These are phyloP conservation scores for Yarrowia sp. DNA, from an alignment of 805 yeast genomes.

Conservation along the genomic window DNA sequence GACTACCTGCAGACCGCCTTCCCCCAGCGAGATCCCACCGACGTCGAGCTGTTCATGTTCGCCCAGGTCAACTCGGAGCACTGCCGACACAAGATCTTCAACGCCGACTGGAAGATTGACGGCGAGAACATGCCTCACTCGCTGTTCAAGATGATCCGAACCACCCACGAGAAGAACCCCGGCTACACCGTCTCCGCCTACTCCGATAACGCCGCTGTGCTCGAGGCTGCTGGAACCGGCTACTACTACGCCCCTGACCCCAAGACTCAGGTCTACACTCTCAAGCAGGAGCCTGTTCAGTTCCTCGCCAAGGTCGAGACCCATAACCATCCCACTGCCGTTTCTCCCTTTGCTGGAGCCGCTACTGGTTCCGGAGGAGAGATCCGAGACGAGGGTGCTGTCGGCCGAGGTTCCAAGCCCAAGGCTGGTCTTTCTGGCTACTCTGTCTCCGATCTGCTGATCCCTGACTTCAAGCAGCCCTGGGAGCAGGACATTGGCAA, in stretches of 20 bases:
- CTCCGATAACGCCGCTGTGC: conserved; percentile 97
- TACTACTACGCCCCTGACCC: conserved; percentile 83
- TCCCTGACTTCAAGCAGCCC: conserved; percentile 86
- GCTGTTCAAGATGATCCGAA: conserved; percentile 92
- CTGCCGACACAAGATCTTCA: conserved; percentile 98
- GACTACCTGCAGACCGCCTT: conserved; percentile 86
- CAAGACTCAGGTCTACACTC: conserved; percentile 71
- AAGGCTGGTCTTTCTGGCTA: conserved; percentile 96
- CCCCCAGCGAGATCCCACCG: conserved; percentile 91
- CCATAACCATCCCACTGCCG: conserved; percentile 99
- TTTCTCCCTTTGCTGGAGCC: conserved; percentile 98
- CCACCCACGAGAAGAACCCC: conserved; percentile 83
- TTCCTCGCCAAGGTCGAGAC: conserved; percentile 96
- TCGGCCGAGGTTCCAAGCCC: conserved; percentile 96
- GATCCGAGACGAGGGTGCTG: conserved; percentile 99
- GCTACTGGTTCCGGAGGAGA: conserved; percentile 99
- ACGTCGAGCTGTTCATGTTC: conserved; percentile 97
- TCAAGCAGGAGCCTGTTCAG: conserved; percentile 79
- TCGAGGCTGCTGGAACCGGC: conserved; percentile 69
- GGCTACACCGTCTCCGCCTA: conserved; percentile 90
- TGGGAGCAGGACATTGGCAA: conserved; percentile 94
- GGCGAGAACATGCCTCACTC: conserved; percentile 74
- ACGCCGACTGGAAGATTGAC: conserved; percentile 97
- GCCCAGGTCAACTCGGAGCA: conserved; percentile 99
- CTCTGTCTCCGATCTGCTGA: conserved; percentile 86